phyloP scores from a whole-genome alignment of 306 rosid genomes.

The Lablab purpureus region DNA sequence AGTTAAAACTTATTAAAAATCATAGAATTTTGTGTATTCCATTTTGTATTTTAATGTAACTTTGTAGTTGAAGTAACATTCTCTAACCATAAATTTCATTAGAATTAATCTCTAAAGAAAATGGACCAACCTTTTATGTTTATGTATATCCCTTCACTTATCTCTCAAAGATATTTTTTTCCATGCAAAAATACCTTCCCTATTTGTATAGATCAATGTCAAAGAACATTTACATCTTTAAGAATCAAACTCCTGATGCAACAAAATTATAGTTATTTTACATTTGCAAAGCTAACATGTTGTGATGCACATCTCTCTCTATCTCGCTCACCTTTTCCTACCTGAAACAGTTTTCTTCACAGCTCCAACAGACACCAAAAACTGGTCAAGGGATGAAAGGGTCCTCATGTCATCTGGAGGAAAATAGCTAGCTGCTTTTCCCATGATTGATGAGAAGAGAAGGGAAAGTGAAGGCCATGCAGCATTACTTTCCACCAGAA shows the following conservation, averaged over 20 bases:
- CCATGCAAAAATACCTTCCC: constrained; percentile 13
- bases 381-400: constrained; percentile 85
- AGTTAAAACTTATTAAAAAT: too few species aligned
- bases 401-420: constrained; percentile 99
- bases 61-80: too few species aligned
- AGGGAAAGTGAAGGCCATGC: constrained; percentile 72
- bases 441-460: constrained; percentile 77
- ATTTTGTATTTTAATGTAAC: too few species aligned
- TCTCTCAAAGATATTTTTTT: not conserved
- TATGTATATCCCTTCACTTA: not conserved
- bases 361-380: constrained; percentile 88
- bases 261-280: constrained; percentile 45
- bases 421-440: constrained; percentile 91
- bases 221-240: constrained; percentile 44
- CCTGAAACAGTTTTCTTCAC: constrained; percentile 95
- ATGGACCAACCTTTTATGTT: too few species aligned
- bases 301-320: constrained; percentile 38
- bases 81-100: too few species aligned
- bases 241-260: constrained; percentile 36
- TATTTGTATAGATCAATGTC: constrained; percentile 9
- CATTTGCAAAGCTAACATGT: constrained; percentile 37
- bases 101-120: too few species aligned
- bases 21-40: too few species aligned
- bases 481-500: constrained; percentile 63
- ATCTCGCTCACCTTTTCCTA: constrained; percentile 49